Percentiles rank a stretch among this genome's conserved stretches.
These are phyloP conservation scores for Fusarium paranaense DNA, from an alignment of 2,329 filamentous ascomycete genomes.

Conservation along the genomic window DNA sequence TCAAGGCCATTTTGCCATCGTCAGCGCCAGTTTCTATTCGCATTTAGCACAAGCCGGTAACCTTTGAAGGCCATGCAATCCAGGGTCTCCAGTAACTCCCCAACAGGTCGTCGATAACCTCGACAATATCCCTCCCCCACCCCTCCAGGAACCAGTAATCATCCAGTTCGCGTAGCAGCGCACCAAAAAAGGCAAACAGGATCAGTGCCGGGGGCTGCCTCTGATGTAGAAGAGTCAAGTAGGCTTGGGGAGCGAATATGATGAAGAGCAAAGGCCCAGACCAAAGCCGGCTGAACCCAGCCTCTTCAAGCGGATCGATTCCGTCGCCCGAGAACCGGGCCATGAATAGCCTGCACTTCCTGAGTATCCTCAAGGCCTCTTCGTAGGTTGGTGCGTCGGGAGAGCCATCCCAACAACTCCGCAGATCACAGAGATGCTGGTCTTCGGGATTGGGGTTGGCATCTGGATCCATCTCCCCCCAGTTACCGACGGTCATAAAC, in stretches of 20 bases:
- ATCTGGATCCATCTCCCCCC: background rate
- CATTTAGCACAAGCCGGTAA: background rate
- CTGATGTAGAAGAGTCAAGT: background rate
- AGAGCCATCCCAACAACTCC: background rate
- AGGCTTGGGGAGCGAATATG: background rate
- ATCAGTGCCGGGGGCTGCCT: background rate
- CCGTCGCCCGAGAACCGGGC: background rate
- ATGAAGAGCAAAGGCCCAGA: background rate
- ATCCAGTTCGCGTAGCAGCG: background rate
- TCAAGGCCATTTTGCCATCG: background rate
- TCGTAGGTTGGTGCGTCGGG: background rate
- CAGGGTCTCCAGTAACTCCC: background rate
- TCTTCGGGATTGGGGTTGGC: background rate
- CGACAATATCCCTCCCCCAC: background rate
- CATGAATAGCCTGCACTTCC: background rate
- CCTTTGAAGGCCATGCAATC: background rate
- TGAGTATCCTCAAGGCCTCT: background rate
- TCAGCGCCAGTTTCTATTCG: background rate
- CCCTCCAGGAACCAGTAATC: background rate
- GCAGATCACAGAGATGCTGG: background rate
- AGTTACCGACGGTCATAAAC: background rate
- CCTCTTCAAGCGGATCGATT: background rate
- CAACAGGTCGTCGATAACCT: background rate
- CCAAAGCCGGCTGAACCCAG: background rate
- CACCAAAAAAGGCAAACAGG: background rate